Evolutionary conservation across 495 filamentous ascomycete species (phyloP).

Genomic region (Apodospora peruviana): DNA sequence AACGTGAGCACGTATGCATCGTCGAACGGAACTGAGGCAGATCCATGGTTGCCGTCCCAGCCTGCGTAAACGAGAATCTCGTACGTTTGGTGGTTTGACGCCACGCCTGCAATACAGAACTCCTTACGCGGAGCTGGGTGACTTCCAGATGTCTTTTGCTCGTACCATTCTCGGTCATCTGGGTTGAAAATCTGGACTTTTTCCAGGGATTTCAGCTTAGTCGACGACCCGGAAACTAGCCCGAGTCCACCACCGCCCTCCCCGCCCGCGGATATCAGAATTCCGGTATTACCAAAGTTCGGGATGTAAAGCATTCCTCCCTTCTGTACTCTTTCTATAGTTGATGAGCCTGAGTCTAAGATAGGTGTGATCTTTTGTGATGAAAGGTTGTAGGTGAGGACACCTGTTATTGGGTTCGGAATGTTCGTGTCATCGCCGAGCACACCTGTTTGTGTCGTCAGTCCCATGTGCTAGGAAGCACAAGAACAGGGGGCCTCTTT

Average conservation of each 20-base stretch:
- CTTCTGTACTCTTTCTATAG: background rate
- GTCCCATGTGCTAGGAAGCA: background rate
- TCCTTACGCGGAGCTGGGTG: conserved; percentile 9
- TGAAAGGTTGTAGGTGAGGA: conserved; percentile 14
- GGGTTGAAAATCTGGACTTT: conserved; percentile 14
- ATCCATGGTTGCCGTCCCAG: conserved; percentile 14
- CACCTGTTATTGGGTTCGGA: background rate
- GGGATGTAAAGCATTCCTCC: conserved; percentile 14
- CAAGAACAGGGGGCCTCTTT: background rate
- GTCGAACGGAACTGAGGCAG: conserved; percentile 10
- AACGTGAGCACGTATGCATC: conserved; percentile 21
- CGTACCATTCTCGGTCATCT: conserved; percentile 8
- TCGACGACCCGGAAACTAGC: background rate
- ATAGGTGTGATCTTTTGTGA: conserved; percentile 1
- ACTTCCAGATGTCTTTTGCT: conserved; percentile 15
- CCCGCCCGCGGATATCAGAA: conserved; percentile 16
- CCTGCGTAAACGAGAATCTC: conserved; percentile 24
- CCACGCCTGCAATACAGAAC: conserved; percentile 18
- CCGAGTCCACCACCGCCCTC: background rate
- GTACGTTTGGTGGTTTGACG: conserved; percentile 17
- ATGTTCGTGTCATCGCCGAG: background rate
- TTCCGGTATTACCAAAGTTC: conserved; percentile 16
- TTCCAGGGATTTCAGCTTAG: conserved; percentile 4
- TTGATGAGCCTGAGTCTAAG: conserved; percentile 3
- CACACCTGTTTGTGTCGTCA: background rate